phyloP scores from a whole-genome alignment of 768 basidiomycete species.

The Hortiboletus campestris region DNA sequence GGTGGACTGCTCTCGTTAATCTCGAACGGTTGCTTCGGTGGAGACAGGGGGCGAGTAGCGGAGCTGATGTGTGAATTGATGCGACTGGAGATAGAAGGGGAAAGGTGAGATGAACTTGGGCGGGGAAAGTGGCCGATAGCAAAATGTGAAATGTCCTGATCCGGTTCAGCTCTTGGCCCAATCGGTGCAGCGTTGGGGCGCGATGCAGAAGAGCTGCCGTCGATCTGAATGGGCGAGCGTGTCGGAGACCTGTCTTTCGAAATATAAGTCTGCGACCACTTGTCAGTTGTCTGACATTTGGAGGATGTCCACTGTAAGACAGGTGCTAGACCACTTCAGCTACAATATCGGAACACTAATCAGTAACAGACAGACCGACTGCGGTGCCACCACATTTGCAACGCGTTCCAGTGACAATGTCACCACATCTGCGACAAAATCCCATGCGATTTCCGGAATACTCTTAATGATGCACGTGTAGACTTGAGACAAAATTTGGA shows the following conservation, averaged over 20 bases:
- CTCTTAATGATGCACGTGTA: not conserved
- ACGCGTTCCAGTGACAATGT: constrained; percentile 68
- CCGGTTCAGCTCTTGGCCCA: not conserved
- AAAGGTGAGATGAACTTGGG: constrained; percentile 38
- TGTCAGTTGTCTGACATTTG: constrained; percentile 51
- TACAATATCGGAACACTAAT: not conserved
- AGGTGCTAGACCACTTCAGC: constrained; percentile 48
- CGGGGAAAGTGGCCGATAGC: constrained; percentile 48
- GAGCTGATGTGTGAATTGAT: constrained; percentile 60
- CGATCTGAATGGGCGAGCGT: constrained; percentile 29
- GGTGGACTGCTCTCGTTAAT: constrained; percentile 19
- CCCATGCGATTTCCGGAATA: constrained; percentile 50
- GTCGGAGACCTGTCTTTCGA: constrained; percentile 51
- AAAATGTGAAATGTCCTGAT: constrained; percentile 1
- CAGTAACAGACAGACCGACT: constrained; percentile 57
- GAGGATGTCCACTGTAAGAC: constrained; percentile 59
- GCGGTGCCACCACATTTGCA: constrained; percentile 80
- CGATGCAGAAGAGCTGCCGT: constrained; percentile 8
- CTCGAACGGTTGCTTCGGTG: constrained; percentile 44
- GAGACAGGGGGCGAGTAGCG: constrained; percentile 55
- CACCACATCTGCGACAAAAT: constrained; percentile 83
- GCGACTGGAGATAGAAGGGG: constrained; percentile 40
- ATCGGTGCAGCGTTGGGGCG: constrained; percentile 12
- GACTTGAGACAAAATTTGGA: not conserved
- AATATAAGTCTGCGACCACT: constrained; percentile 80